Conservation (phyloP, 768 basidiomycete species). For the Sporobolomyces pararoseus region DNA sequence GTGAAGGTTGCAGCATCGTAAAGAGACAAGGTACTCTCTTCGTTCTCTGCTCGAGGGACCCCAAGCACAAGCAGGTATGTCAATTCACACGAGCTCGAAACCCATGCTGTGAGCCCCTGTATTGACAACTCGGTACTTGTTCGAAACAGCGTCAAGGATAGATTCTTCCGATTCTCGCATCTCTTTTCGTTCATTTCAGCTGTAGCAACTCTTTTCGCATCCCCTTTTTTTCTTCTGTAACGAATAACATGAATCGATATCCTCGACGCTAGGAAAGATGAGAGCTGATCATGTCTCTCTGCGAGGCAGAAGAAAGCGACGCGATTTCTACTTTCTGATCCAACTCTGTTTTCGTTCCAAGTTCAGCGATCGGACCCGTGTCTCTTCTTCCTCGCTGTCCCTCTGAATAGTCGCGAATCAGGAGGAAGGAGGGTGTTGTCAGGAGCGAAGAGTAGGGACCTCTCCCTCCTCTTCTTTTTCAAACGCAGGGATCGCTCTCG, state of each 20-base stretch:
- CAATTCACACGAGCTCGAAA: neutral
- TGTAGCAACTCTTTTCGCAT: neutral
- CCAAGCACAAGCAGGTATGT: conserved; percentile 90
- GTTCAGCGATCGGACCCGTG: too few relatives aligned
- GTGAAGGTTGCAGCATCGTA: conserved; percentile 86
- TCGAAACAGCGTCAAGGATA: conserved; percentile 12
- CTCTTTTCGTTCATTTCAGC: neutral
- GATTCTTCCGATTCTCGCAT: neutral
- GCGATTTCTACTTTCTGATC: too few relatives aligned
- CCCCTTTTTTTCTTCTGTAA: neutral
- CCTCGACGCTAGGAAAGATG: too few relatives aligned
- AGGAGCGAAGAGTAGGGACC: too few relatives aligned
- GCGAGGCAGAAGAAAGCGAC: too few relatives aligned
- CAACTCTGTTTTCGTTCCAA: too few relatives aligned
- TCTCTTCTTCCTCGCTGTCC: too few relatives aligned
- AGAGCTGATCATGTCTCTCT: too few relatives aligned
- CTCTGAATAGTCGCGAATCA: too few relatives aligned
- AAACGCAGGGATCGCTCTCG: too few relatives aligned
- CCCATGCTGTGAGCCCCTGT: neutral
- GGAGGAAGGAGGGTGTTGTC: too few relatives aligned
- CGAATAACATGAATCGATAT: neutral
- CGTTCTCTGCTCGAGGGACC: conserved; percentile 86
- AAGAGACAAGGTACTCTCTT: conserved; percentile 85
- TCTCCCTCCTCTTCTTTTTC: too few relatives aligned
- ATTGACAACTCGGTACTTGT: neutral